Percentiles rank a stretch among this genome's conserved stretches.
These are phyloP conservation scores for Stygiomarasmius scandens DNA, from an alignment of 1,284 basidiomycete species.

Conservation along the genomic window DNA sequence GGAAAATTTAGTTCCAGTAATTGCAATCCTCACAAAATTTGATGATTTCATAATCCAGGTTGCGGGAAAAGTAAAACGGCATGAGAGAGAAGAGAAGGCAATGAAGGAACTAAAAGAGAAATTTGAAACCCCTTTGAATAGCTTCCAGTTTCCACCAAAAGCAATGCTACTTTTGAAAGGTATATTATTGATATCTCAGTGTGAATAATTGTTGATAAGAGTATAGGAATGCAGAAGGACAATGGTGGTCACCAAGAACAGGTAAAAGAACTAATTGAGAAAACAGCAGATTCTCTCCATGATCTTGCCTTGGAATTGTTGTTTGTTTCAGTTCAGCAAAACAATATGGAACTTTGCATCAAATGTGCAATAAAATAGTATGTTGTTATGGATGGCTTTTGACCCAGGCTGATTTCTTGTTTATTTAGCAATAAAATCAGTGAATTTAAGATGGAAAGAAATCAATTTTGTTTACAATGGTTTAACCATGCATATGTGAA, in stretches of 20 bases:
- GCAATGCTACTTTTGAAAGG: neutral
- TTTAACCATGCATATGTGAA: no score
- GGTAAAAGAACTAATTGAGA: neutral
- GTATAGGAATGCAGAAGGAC: neutral
- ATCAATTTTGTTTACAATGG: no score
- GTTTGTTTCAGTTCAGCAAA: neutral
- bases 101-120: neutral
- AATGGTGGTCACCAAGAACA: neutral
- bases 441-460: no score
- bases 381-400: no score
- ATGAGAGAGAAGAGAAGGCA: neutral
- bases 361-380: neutral
- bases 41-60: conserved; percentile 7
- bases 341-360: neutral
- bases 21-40: conserved; percentile 16
- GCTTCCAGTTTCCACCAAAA: neutral
- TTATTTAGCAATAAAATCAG: no score
- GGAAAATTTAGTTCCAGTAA: conserved; percentile 9
- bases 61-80: neutral
- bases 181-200: neutral
- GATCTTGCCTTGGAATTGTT: neutral
- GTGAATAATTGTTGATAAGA: neutral
- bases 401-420: no score
- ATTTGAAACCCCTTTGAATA: neutral
- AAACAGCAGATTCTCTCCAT: neutral